Evolutionary conservation across 1,284 basidiomycete genomes (phyloP), one percentile per base, ranked within the genome.

Genomic region (Taiwanofungus camphoratus): DNA sequence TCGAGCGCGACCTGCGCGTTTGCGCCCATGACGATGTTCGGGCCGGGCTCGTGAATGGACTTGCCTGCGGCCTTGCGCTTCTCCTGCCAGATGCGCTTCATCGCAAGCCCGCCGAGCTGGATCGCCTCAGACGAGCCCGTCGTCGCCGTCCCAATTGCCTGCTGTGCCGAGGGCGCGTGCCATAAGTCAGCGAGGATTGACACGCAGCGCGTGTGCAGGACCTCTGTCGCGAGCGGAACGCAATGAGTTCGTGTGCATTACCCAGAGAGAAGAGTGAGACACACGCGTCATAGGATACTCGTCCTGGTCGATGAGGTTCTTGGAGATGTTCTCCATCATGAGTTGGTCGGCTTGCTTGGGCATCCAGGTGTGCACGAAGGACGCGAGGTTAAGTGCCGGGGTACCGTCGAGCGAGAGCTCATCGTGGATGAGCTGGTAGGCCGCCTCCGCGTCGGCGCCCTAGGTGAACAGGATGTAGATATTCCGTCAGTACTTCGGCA

Each of bases 51-150:
- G 56, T 92, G 79, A 43, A 89, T 88, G 48, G 79, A 83, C 64
- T 92, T 92, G 30, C 93, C 93, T 1, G 78, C 79, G 1, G 80
- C 84, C 67, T 92, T 93, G 64, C 87, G 84, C 59, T 79, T 83
- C 51, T 81, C 82, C 64, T 97, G 93, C 94, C 94, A 97, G 37
- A 83, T 76, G 57, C 86, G 87, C 70, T 98, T 98, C 81, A 97
- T 88, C 13, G 94, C 91, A 16, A 98, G 77, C 34, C 92, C 93
- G 13, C 91, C 93, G 5, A 96, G 84, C 66, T 93, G 90, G 56
- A 94, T 91, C 2, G 91, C 93, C 65, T 96, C 92, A 2, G 83
- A 93, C 0, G 89, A 92, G 5, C 94, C 94, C 1, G 93, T 95
- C 2, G 93, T 96, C 0, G 94, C 92, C 0, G 93, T 95, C 5